A percentile compares a stretch with the other conserved stretches of the same genome.
Conservation (phyloP, 305 asterid genomes). For the Solanum hybrid region DNA sequence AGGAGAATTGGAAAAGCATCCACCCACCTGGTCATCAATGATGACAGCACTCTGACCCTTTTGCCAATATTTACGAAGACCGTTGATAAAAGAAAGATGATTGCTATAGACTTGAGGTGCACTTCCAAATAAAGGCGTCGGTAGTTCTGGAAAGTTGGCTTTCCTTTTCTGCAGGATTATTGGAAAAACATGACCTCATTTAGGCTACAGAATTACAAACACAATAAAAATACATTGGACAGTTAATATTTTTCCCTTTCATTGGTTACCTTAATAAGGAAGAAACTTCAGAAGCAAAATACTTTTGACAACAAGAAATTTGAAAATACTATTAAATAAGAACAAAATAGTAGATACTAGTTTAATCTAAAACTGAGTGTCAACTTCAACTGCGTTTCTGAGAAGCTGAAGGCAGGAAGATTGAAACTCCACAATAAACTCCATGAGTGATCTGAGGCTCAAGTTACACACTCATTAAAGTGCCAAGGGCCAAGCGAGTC, state of each 20-base stretch:
- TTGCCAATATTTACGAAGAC: conserved; percentile 9
- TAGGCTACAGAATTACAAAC: neutral
- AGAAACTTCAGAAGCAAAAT: neutral
- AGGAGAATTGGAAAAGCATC: neutral
- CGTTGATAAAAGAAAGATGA: conserved; percentile 7
- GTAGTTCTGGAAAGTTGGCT: neutral
- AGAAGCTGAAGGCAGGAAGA: neutral
- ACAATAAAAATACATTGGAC: neutral
- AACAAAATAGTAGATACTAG: neutral
- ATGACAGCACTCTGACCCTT: conserved; percentile 15
- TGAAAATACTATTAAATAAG: neutral
- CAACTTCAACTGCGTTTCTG: neutral
- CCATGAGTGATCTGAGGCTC: neutral
- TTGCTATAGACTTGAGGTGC: neutral
- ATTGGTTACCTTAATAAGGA: neutral
- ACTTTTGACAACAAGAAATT: neutral
- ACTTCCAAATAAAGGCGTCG: conserved; percentile 4
- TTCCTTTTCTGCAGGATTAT: conserved; percentile 11
- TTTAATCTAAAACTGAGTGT: neutral
- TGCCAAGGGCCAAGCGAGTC: neutral
- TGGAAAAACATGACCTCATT: neutral
- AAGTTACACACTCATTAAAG: neutral
- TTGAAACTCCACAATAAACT: neutral
- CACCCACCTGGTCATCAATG: conserved; percentile 19
- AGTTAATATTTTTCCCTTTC: neutral